phyloP scores from a whole-genome alignment of 495 filamentous ascomycete species.

The Trichoderma erinaceum region DNA sequence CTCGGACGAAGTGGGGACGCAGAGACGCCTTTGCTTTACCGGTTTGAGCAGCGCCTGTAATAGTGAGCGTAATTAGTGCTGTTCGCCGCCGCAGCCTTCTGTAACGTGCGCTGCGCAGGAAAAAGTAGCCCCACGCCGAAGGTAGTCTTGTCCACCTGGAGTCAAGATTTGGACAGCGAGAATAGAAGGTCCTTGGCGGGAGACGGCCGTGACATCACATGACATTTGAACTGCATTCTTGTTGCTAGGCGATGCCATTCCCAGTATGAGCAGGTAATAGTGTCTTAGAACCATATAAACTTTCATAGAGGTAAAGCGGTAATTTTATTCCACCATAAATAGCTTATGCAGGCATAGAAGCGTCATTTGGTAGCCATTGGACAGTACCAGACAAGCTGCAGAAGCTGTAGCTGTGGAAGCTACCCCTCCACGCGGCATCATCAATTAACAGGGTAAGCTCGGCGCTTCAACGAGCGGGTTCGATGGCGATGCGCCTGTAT shows the following conservation, averaged over 20 bases:
- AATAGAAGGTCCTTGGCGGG: neutral
- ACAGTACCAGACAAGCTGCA: neutral
- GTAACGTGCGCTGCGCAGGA: neutral
- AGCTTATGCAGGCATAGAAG: too few species aligned
- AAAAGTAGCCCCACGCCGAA: conserved; percentile 7
- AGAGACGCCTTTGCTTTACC: neutral
- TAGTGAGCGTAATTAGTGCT: neutral
- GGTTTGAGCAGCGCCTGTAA: neutral
- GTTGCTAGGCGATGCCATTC: too few species aligned
- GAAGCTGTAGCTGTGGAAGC: neutral
- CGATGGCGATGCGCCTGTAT: neutral
- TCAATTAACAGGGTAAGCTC: neutral
- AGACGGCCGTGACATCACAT: conserved; percentile 11
- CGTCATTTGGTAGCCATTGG: neutral
- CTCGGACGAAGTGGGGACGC: neutral
- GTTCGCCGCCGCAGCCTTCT: neutral
- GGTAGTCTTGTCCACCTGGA: neutral
- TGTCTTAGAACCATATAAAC: too few species aligned
- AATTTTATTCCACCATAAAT: too few species aligned
- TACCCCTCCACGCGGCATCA: neutral
- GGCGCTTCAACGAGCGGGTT: neutral
- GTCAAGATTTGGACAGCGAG: conserved; percentile 12
- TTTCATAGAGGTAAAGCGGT: too few species aligned
- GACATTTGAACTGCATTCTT: neutral
- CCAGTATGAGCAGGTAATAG: too few species aligned